Conservation (phyloP, 2,329 filamentous ascomycete genomes). For the Eurotiales sp. region DNA sequence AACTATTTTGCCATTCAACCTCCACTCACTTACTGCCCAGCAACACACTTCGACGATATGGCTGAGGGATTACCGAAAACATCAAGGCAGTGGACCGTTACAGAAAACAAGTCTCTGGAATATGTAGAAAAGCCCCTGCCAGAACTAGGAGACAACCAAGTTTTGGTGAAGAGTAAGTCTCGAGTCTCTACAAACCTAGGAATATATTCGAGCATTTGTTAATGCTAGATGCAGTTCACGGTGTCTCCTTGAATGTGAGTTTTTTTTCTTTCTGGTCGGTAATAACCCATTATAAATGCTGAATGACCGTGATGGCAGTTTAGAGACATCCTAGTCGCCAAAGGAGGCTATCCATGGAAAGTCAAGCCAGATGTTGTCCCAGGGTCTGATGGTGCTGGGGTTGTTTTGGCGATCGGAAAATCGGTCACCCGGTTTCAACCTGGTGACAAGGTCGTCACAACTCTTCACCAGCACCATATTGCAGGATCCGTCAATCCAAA, state of each 20-base stretch:
- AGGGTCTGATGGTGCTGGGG: constrained; percentile 59
- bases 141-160: constrained; percentile 1
- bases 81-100: constrained; percentile 5
- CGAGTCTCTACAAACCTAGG: neutral
- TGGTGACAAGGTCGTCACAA: constrained; percentile 10
- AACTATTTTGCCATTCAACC: no score
- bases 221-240: neutral
- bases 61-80: no score
- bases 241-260: constrained; percentile 1
- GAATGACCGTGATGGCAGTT: neutral
- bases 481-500: neutral
- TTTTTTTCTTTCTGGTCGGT: neutral
- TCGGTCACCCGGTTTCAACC: constrained; percentile 36
- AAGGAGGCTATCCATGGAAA: constrained; percentile 1
- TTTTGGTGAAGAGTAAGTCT: constrained; percentile 7
- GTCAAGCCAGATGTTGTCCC: constrained; percentile 38
- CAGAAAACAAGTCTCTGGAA: neutral
- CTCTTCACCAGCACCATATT: constrained; percentile 1
- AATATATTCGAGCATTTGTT: neutral
- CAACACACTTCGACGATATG: no score
- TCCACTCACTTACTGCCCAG: no score
- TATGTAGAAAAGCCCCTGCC: neutral
- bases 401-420: constrained; percentile 53
- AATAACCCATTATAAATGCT: neutral
- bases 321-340: neutral